Conservation (phyloP, 345 rosid species). For the Corymbia maculata region DNA sequence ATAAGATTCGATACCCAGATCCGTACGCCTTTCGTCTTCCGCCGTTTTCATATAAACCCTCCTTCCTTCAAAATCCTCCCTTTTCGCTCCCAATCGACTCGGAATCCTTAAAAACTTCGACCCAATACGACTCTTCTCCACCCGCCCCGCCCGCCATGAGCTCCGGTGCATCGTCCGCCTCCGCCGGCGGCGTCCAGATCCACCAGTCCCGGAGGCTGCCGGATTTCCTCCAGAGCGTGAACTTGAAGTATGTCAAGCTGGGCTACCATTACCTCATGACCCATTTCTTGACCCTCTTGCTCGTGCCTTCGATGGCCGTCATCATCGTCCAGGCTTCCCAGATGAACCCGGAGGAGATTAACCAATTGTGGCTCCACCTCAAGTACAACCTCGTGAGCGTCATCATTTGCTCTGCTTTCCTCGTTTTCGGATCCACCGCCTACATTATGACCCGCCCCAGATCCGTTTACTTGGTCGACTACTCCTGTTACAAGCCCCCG, state of each 20-base stretch:
- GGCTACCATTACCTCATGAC: conserved; percentile 80
- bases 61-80: not conserved
- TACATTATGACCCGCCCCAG: conserved; percentile 81
- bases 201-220: conserved; percentile 51
- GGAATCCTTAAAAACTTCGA: not conserved
- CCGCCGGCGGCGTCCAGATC: conserved; percentile 58
- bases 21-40: not conserved
- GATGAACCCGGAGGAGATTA: conserved; percentile 48
- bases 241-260: conserved; percentile 74
- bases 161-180: conserved; percentile 3
- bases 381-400: conserved; percentile 70
- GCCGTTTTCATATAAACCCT: not conserved
- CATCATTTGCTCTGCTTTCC: conserved; percentile 48
- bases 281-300: conserved; percentile 58
- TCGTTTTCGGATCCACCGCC: conserved; percentile 60
- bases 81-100: not conserved
- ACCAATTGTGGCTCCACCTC: conserved; percentile 76
- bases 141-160: conserved; percentile 16
- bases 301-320: conserved; percentile 63
- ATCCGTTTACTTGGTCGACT: conserved; percentile 69
- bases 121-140: not conserved
- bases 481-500: conserved; percentile 75
- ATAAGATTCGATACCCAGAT: not conserved
- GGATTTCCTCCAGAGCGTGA: conserved; percentile 82
- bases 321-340: conserved; percentile 44